A percentile compares a stretch with the other conserved stretches of the same genome.
Conservation (phyloP, 208 protist genomes). For the Phytomonas sp. region DNA sequence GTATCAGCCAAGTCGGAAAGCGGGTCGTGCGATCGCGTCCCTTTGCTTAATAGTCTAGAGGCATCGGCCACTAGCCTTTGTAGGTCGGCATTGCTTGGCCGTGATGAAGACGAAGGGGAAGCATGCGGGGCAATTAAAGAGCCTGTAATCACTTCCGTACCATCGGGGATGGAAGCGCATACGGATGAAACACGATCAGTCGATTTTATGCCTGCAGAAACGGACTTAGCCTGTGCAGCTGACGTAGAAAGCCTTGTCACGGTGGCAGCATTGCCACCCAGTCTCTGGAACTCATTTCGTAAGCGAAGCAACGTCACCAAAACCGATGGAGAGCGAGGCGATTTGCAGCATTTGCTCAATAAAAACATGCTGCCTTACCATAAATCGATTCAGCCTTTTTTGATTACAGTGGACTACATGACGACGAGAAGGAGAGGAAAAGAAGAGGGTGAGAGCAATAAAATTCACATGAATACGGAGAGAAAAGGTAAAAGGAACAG, state of each 20-base stretch:
- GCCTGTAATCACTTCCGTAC: not conserved
- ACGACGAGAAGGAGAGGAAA: conserved; percentile 6
- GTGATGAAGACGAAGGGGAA: not conserved
- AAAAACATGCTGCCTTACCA: not conserved
- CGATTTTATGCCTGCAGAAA: not conserved
- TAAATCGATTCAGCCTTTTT: not conserved
- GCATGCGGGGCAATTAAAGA: not conserved
- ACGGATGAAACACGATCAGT: not conserved
- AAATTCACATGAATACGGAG: not conserved
- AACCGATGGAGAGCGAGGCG: conserved; percentile 20
- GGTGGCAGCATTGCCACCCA: conserved; percentile 5
- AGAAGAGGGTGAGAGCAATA: conserved; percentile 13
- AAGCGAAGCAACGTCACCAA: conserved; percentile 31
- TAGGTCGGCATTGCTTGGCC: not conserved
- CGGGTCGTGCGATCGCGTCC: conserved; percentile 29
- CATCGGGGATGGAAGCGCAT: not conserved
- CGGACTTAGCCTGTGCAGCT: not conserved
- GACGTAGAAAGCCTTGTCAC: not conserved
- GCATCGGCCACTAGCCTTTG: conserved; percentile 21
- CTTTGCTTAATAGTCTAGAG: conserved; percentile 42
- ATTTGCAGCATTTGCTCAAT: conserved; percentile 7
- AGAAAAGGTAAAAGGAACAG: conserved; percentile 15
- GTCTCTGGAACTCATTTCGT: conserved; percentile 29
- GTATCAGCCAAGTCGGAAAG: conserved; percentile 49
- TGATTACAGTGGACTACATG: not conserved